Conservation (phyloP, 345 rosid genomes). For the Eutrema heterophyllum region DNA sequence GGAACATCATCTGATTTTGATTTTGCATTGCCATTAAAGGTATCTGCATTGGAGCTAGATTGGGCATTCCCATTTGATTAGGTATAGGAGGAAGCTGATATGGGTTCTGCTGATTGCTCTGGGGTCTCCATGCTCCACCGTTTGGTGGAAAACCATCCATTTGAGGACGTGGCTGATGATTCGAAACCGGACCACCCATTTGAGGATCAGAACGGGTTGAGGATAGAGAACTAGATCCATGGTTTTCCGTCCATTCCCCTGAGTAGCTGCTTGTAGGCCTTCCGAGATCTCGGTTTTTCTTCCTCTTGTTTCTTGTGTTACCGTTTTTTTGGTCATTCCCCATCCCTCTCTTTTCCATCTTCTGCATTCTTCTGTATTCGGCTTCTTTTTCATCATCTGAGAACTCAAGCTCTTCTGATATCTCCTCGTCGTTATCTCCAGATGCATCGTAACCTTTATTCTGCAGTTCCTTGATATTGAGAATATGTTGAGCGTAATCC, state of each 20-base stretch:
- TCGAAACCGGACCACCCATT: conserved; percentile 33
- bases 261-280: conserved; percentile 39
- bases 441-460: conserved; percentile 97
- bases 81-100: conserved; percentile 31
- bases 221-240: conserved; percentile 23
- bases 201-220: conserved; percentile 26
- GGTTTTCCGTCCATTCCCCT: conserved; percentile 30
- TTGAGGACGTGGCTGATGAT: conserved; percentile 35
- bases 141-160: conserved; percentile 38
- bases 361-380: conserved; percentile 58
- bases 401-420: conserved; percentile 72
- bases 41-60: conserved; percentile 27
- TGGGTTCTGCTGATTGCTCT: conserved; percentile 42
- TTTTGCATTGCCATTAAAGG: conserved; percentile 29
- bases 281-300: conserved; percentile 37
- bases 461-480: conserved; percentile 64
- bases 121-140: conserved; percentile 45
- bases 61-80: conserved; percentile 33
- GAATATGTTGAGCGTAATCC: conserved; percentile 74
- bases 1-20: conserved; percentile 42
- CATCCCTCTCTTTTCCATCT: conserved; percentile 64
- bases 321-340: conserved; percentile 39
- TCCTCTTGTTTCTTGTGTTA: conserved; percentile 52
- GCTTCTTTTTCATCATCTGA: conserved; percentile 98
- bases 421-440: conserved; percentile 91